phyloP scores from a whole-genome alignment of 306 rosid genomes.

The Urtica urens region DNA sequence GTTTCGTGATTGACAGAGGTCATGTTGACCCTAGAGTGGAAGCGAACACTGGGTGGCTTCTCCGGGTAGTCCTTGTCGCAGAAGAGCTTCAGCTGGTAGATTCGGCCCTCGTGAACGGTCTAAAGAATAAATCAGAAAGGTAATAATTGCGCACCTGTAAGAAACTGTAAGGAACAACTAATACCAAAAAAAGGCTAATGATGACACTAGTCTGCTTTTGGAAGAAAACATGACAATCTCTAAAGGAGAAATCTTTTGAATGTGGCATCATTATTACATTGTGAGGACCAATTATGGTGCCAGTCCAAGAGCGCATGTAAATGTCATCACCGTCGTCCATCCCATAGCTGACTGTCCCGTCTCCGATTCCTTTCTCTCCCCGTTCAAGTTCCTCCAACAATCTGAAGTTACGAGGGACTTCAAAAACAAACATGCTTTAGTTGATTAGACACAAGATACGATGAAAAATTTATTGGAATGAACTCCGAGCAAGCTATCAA shows the following conservation, averaged over 20 bases:
- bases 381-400: slow-evolving; percentile 99
- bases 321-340: slow-evolving; percentile 99
- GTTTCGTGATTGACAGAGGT: slow-evolving; percentile 97
- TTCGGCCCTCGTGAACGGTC: slow-evolving; percentile 99
- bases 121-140: slow-evolving; percentile 19
- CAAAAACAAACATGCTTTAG: slow-evolving; percentile 19
- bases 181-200: neutral
- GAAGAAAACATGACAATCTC: neutral
- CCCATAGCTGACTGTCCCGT: slow-evolving; percentile 91
- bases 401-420: slow-evolving; percentile 99
- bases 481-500: no score
- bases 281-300: slow-evolving; percentile 91
- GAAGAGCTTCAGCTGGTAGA: slow-evolving; percentile 95
- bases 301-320: slow-evolving; percentile 63
- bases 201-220: neutral
- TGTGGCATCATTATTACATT: slow-evolving; percentile 51
- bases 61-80: slow-evolving; percentile 99
- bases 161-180: slow-evolving; percentile 8
- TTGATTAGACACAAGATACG: slow-evolving; percentile 3
- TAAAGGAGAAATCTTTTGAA: neutral
- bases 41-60: slow-evolving; percentile 94
- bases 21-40: slow-evolving; percentile 95
- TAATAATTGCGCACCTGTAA: slow-evolving; percentile 11
- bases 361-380: slow-evolving; percentile 90
- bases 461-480: no score